Base-by-base conservation (phyloP, 768 basidiomycete genomes). In the Termitomyces sp. region DNA sequence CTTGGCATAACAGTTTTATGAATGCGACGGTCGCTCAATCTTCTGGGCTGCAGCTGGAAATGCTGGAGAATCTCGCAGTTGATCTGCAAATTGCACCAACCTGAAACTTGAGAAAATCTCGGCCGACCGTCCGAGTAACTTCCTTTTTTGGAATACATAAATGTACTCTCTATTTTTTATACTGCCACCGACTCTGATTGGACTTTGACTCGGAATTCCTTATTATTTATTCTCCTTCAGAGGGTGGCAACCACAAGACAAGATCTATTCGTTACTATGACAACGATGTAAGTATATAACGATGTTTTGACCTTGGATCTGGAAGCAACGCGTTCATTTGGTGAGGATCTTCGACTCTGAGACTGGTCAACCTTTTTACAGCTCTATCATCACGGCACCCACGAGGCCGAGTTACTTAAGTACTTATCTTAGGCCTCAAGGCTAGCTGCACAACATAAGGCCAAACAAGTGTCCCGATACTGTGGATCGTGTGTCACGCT, bases 381-480 rank as follows among this genome's bases (percentile, higher is more conserved):
- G 24, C 50, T n/a, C n/a, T 36, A n/a, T 39, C 18, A 29, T 39
- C 26, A 29, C 36, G 26, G 36, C 37, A n/a, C n/a, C n/a, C n/a
- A 41, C 18, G 37, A 41, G 24, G 26, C 36, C 24, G 18, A 27
- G 9, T 8, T 5, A 12, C 5, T 18, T 6, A 14, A 27, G 29
- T 0, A 7, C 24, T 1, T 42, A 14, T 16, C 32, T 20, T 12
- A 18, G 34, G 34, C 24, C 34, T 36, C 5, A 24, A 50, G 36
- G 36, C 24, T 18, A n/a, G n/a, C 29, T 36, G 57, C 51, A 58
- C 57, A 58, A 46, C 57, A 39, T 9, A 20, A n/a, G 4, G 20
- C 27, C 29, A 51, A 16, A 22, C 39, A 44, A 32, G 29, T 36
- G 22, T 22, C 7, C 42, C 29, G n/a, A 24, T 14, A 14, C 10